These are phyloP conservation scores for Phytopythium helicoides DNA, from an alignment of 352 stramenopile genomes.

Conservation along the genomic window DNA sequence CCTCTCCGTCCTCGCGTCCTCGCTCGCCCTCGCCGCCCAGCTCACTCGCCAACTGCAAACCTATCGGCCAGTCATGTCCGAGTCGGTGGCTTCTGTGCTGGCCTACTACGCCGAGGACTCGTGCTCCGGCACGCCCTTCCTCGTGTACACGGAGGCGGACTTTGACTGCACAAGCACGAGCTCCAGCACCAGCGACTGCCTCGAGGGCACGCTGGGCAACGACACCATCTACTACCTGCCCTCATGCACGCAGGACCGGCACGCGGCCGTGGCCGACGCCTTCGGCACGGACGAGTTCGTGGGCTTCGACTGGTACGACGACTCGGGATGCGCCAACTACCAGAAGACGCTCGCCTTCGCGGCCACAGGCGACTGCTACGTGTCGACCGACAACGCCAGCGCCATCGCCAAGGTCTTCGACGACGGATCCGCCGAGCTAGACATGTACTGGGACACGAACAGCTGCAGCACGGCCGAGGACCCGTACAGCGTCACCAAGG, in stretches of 20 bases:
- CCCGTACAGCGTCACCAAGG: background rate
- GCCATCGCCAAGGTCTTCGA: background rate
- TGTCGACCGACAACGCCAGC: background rate
- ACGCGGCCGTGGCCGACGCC: background rate
- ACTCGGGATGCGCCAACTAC: slow-evolving; percentile 3
- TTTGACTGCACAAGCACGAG: slow-evolving; percentile 1
- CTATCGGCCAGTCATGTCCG: no score
- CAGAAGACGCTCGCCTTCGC: background rate
- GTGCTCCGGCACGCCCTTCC: slow-evolving; percentile 1
- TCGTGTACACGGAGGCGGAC: slow-evolving; percentile 1
- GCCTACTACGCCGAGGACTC: background rate
- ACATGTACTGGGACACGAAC: background rate
- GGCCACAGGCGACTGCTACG: background rate
- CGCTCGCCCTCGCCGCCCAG: no score
- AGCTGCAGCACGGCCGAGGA: background rate
- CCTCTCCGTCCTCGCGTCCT: no score
- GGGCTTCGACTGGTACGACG: background rate
- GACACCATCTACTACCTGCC: background rate
- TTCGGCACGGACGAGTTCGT: slow-evolving; percentile 2
- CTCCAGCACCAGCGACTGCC: background rate
- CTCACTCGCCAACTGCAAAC: no score
- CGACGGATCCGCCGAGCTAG: slow-evolving; percentile 1
- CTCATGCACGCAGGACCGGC: background rate
- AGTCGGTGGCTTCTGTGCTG: background rate
- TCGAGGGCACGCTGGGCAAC: background rate